Conservation (phyloP, 2,329 filamentous ascomycete genomes). For the Botryotinia calthae region DNA sequence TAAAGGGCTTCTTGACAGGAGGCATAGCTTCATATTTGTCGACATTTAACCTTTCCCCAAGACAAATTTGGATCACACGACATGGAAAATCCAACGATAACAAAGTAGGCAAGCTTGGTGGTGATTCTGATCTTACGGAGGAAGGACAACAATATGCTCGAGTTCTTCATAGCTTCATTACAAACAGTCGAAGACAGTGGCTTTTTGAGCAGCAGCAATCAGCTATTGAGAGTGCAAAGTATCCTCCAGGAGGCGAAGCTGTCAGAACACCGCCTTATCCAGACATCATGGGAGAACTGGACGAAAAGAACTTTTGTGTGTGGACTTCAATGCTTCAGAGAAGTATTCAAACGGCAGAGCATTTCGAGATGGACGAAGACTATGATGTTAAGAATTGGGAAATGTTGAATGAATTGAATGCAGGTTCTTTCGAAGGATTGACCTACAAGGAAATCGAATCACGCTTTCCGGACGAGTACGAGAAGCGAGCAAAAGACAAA, state of each 20-base stretch:
- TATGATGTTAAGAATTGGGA: constrained; percentile 97
- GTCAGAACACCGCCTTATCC: constrained; percentile 95
- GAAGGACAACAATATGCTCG: constrained; percentile 77
- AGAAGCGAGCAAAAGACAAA: constrained; percentile 78
- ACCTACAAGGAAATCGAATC: constrained; percentile 87
- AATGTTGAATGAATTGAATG: constrained; percentile 95
- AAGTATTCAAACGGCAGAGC: constrained; percentile 81
- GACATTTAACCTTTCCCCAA: constrained; percentile 92
- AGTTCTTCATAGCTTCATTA: constrained; percentile 81
- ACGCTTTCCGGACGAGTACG: constrained; percentile 78
- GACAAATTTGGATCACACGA: constrained; percentile 97
- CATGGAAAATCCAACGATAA: constrained; percentile 93
- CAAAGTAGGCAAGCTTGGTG: constrained; percentile 81
- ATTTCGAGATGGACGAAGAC: constrained; percentile 87
- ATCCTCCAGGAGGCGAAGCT: constrained; percentile 79
- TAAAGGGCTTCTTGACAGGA: constrained; percentile 86
- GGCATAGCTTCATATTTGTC: constrained; percentile 93
- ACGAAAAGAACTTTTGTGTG: constrained; percentile 90
- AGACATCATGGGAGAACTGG: constrained; percentile 66
- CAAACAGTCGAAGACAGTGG: constrained; percentile 76
- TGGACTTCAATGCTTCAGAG: constrained; percentile 98
- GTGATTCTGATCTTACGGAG: constrained; percentile 79
- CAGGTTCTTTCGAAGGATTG: constrained; percentile 89
- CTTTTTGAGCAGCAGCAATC: constrained; percentile 75
- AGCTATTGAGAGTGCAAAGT: constrained; percentile 64